Percentiles rank a stretch among this genome's conserved stretches.
phyloP scores from a whole-genome alignment of 1,284 basidiomycete species.

The Tilletia setariae region DNA sequence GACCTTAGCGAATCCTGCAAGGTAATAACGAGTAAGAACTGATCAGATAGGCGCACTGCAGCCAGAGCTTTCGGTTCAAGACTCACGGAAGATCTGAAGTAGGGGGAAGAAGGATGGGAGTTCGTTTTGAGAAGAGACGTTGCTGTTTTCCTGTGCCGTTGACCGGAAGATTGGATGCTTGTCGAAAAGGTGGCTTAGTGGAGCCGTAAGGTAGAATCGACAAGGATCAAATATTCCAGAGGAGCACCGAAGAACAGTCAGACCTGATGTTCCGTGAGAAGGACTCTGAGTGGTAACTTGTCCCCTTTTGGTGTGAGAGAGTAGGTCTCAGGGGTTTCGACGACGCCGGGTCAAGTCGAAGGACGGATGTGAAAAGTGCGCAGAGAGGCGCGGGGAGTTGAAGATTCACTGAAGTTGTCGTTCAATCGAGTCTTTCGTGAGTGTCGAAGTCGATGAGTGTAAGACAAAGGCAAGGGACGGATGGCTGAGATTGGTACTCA shows the following conservation, averaged over 20 bases:
- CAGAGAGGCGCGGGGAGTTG: conserved; percentile 4
- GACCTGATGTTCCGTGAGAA: too few species aligned
- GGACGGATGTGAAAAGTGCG: neutral
- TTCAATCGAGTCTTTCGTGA: neutral
- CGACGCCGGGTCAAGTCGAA: neutral
- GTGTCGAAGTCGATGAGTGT: too few species aligned
- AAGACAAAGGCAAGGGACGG: too few species aligned
- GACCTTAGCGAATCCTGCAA: conserved; percentile 16
- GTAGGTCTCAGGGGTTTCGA: too few species aligned
- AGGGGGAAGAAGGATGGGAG: neutral
- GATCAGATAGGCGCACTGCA: neutral
- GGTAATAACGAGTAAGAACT: neutral
- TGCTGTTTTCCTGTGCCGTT: neutral
- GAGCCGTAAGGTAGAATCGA: too few species aligned
- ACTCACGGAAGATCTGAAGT: conserved; percentile 10
- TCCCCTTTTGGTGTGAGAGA: neutral
- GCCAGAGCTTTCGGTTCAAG: neutral
- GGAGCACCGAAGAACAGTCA: too few species aligned
- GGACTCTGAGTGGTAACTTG: neutral
- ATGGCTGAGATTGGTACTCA: too few species aligned
- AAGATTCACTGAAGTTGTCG: neutral
- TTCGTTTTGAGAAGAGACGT: neutral
- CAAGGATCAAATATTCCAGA: too few species aligned
- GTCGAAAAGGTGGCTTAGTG: too few species aligned
- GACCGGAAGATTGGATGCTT: too few species aligned